A percentile compares a stretch with the other conserved stretches of the same genome.
Evolutionary conservation across 345 rosid species (phyloP).

Genomic region (Eucalyptus sideroxylon): DNA sequence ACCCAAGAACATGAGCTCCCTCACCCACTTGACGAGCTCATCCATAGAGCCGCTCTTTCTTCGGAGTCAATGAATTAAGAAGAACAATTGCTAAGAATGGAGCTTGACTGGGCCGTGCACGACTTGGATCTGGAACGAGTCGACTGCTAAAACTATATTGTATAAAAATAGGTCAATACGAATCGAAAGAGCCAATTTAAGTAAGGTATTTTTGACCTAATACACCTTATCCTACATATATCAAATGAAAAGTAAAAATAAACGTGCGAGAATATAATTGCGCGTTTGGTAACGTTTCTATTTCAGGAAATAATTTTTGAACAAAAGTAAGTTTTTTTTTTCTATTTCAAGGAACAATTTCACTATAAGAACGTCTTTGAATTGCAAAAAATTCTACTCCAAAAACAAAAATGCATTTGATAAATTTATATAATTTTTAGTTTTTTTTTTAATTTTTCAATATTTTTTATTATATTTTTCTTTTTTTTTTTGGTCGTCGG

Average conservation of each 20-base stretch:
- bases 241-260: background rate
- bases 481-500: no score
- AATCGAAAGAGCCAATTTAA: no score
- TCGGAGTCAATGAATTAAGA: background rate
- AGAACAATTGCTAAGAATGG: background rate
- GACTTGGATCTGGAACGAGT: background rate
- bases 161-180: background rate
- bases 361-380: no score
- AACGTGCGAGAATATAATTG: background rate
- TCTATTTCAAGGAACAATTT: no score
- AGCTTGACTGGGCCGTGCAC: accelerated
- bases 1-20: background rate
- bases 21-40: accelerated
- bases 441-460: no score
- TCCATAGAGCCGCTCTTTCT: background rate
- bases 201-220: background rate
- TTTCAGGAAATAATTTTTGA: no score
- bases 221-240: background rate
- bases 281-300: no score
- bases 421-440: no score
- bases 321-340: no score
- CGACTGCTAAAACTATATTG: background rate
- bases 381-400: no score
- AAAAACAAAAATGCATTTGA: no score
- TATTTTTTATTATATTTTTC: no score